phyloP scores from a whole-genome alignment of 192 early-diverging fungal genomes.

The Backusella macrospora region DNA sequence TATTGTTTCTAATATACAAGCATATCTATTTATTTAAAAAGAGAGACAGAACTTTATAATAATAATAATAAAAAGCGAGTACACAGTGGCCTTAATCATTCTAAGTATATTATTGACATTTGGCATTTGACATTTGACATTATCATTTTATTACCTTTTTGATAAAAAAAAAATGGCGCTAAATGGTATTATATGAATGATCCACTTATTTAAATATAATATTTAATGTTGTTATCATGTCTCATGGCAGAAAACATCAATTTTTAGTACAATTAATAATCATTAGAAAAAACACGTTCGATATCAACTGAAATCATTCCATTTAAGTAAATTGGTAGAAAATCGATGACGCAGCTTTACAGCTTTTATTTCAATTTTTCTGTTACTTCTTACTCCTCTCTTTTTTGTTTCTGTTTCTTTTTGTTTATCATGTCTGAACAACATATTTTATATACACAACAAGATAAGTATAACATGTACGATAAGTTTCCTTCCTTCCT shows the following conservation, averaged over 20 bases:
- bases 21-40: no score
- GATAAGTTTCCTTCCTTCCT: not conserved
- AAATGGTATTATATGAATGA: no score
- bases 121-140: not conserved
- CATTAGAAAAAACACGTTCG: not conserved
- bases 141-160: not conserved
- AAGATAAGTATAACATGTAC: not conserved
- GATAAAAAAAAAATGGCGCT: no score
- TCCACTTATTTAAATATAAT: no score
- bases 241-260: not conserved
- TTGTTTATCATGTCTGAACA: not conserved
- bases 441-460: not conserved
- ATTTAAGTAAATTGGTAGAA: conserved; percentile 9
- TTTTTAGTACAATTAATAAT: not conserved
- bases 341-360: conserved; percentile 5
- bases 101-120: not conserved
- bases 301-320: not conserved
- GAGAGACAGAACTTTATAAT: no score
- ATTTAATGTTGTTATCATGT: no score
- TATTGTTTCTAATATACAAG: no score
- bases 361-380: conserved; percentile 5
- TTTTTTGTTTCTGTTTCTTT: not conserved
- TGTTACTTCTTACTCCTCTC: not conserved
- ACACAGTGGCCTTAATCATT: not conserved
- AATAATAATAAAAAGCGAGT: not conserved